Conservation (phyloP, 345 rosid genomes). For the Gossypium anomalum region DNA sequence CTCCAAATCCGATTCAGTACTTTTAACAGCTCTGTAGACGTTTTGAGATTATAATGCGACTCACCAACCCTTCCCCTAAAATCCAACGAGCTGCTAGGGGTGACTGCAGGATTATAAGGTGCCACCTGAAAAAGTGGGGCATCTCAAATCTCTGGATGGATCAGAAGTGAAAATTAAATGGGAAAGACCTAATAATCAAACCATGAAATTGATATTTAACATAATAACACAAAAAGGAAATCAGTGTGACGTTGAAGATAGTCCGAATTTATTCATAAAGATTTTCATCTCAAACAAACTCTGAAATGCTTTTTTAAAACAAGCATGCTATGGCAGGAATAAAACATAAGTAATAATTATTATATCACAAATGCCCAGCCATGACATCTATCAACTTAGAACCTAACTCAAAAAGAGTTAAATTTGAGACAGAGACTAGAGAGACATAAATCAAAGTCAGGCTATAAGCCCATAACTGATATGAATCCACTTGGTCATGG, state of each 20-base stretch:
- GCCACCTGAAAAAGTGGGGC: slow-evolving; percentile 52
- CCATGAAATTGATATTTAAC: not conserved
- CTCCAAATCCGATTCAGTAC: slow-evolving; percentile 91
- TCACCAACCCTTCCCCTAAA: slow-evolving; percentile 64
- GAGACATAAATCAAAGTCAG: not conserved
- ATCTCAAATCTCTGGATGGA: not conserved
- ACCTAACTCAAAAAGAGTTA: not conserved
- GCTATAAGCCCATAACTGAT: not conserved
- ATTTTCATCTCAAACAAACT: not conserved
- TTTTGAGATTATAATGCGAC: slow-evolving; percentile 65
- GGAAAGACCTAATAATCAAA: not conserved
- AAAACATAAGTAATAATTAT: not conserved
- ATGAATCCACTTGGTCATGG: not conserved
- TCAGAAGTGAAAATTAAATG: not conserved
- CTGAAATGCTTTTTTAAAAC: not conserved
- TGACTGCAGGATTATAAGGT: slow-evolving; percentile 67
- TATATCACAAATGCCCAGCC: not conserved
- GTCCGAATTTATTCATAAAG: not conserved
- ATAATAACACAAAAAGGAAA: not conserved
- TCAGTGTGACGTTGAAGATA: no score
- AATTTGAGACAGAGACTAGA: not conserved
- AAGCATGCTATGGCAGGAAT: not conserved
- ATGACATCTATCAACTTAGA: not conserved
- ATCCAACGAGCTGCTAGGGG: slow-evolving; percentile 76
- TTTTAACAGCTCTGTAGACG: slow-evolving; percentile 85